phyloP scores from a whole-genome alignment of 768 basidiomycete genomes.

The Boletus reticuloceps region DNA sequence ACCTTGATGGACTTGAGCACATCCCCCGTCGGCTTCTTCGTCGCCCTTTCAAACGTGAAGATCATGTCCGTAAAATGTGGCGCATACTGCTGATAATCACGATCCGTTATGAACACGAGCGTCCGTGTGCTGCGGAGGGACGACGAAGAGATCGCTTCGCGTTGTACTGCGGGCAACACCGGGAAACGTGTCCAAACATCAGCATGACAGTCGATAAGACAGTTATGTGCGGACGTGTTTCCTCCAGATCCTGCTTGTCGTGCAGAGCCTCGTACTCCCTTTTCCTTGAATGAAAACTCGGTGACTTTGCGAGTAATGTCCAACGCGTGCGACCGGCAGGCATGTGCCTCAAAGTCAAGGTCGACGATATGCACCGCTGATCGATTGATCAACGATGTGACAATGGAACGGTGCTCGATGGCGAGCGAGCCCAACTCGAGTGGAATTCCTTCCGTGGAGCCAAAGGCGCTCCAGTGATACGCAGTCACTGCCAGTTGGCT shows the following conservation, averaged over 20 bases:
- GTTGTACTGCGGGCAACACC: conserved; percentile 49
- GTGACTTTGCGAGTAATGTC: conserved; percentile 55
- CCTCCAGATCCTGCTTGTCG: neutral
- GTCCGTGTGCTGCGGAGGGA: conserved; percentile 31
- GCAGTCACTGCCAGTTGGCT: conserved; percentile 29
- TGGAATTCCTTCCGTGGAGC: conserved; percentile 44
- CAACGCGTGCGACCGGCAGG: conserved; percentile 43
- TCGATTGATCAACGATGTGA: conserved; percentile 48
- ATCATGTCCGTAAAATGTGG: conserved; percentile 48
- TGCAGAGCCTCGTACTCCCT: conserved; percentile 23
- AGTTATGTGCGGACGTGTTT: conserved; percentile 40
- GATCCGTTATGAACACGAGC: conserved; percentile 45
- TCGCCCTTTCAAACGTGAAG: conserved; percentile 43
- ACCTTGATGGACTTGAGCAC: conserved; percentile 40
- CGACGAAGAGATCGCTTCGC: conserved; percentile 40
- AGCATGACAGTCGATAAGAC: conserved; percentile 50
- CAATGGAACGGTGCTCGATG: conserved; percentile 17
- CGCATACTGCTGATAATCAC: conserved; percentile 33
- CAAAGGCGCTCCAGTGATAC: conserved; percentile 59
- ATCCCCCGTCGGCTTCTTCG: conserved; percentile 51
- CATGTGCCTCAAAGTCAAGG: conserved; percentile 33
- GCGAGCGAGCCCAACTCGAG: conserved; percentile 33
- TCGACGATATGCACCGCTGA: conserved; percentile 41
- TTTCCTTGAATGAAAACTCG: conserved; percentile 54
- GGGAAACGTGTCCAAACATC: conserved; percentile 64